Evolutionary conservation across 192 early-diverging fungal species (phyloP).

Genomic region (Podila epigama): DNA sequence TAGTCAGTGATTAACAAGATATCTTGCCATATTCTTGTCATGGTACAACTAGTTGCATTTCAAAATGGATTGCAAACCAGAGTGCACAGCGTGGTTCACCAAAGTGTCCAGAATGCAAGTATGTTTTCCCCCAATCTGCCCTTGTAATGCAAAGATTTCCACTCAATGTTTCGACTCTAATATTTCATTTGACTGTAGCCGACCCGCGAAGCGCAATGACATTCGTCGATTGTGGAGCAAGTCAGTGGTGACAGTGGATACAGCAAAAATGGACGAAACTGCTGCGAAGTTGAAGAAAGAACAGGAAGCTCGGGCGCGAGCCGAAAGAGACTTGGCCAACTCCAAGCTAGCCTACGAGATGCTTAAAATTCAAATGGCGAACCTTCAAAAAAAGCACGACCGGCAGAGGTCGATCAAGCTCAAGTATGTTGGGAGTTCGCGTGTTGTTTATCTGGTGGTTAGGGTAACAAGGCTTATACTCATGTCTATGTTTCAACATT

Average conservation of each 20-base stretch:
- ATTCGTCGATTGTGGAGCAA: constrained; percentile 49
- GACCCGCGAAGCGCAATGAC: constrained; percentile 20
- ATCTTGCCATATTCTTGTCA: too few relatives aligned
- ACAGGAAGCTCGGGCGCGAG: constrained; percentile 9
- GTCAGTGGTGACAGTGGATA: constrained; percentile 30
- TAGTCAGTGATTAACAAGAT: too few relatives aligned
- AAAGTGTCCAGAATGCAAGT: constrained; percentile 56
- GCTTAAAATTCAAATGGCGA: constrained; percentile 28
- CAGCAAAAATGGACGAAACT: constrained; percentile 32
- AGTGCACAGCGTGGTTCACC: not conserved
- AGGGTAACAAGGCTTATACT: too few relatives aligned
- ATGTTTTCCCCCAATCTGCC: not conserved
- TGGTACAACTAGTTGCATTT: constrained; percentile 30
- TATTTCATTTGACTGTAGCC: not conserved
- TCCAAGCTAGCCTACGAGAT: constrained; percentile 37
- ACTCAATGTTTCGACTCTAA: not conserved
- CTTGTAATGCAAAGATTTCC: not conserved
- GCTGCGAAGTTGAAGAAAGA: constrained; percentile 13
- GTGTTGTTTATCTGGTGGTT: too few relatives aligned
- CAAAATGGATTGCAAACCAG: constrained; percentile 33
- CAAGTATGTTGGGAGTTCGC: constrained; percentile 6
- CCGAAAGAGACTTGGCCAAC: constrained; percentile 19
- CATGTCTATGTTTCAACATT: not conserved
- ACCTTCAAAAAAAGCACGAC: constrained; percentile 32
- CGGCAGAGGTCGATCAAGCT: constrained; percentile 16